A percentile compares a stretch with the other conserved stretches of the same genome.
Conservation (phyloP, 2,329 filamentous ascomycete genomes). For the Fusarium incarnatum region DNA sequence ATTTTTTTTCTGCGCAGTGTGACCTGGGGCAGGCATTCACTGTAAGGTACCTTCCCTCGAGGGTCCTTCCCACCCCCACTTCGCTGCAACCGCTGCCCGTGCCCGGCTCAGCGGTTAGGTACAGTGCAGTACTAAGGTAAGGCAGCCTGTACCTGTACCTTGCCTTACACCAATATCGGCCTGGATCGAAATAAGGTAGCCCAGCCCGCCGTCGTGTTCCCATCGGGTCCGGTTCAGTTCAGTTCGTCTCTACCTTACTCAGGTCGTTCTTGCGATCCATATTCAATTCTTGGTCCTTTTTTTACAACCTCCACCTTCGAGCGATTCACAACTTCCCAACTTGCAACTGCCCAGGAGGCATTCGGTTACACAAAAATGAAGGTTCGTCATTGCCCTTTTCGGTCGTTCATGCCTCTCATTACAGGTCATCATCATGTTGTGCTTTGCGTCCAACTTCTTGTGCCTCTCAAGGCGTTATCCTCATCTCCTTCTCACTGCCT, state of each 20-base stretch:
- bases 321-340: conserved; percentile 41
- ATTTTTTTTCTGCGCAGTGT: neutral
- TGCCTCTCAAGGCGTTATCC: conserved; percentile 20
- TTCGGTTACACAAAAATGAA: conserved; percentile 53
- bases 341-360: conserved; percentile 47
- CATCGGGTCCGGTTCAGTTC: conserved; percentile 1
- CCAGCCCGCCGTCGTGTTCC: conserved; percentile 27
- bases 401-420: conserved; percentile 27
- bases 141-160: neutral
- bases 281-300: conserved; percentile 37
- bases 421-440: conserved; percentile 7
- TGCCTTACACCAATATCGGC: conserved; percentile 26
- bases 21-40: conserved; percentile 21
- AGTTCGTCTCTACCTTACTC: conserved; percentile 3
- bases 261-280: conserved; percentile 11
- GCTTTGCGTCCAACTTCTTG: conserved; percentile 9
- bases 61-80: conserved; percentile 27
- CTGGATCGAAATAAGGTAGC: conserved; percentile 44
- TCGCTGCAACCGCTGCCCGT: conserved; percentile 33
- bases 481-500: conserved; percentile 12
- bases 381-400: conserved; percentile 48
- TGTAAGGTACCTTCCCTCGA: conserved; percentile 35
- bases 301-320: conserved; percentile 38
- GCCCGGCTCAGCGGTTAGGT: conserved; percentile 31
- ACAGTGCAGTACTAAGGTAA: neutral